These are phyloP conservation scores for Auriscalpium orientale DNA, from an alignment of 768 basidiomycete species.

Conservation along the genomic window DNA sequence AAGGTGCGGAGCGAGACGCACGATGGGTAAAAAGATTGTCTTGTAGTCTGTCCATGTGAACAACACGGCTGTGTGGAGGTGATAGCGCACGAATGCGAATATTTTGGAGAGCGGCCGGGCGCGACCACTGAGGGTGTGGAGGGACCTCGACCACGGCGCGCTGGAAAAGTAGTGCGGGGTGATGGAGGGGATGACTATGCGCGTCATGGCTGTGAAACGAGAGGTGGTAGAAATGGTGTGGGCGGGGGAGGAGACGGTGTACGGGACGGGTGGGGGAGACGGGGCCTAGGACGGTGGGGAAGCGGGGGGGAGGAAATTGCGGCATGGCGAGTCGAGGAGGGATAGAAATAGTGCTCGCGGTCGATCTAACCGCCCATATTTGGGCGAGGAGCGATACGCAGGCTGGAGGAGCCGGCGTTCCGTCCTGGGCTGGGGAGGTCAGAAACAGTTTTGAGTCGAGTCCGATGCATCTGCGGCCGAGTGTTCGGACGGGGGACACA, in stretches of 20 bases:
- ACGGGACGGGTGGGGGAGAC: background rate
- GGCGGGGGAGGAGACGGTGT: background rate
- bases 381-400: background rate
- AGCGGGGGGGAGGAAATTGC: background rate
- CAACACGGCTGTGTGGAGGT: slow-evolving; percentile 18
- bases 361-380: background rate
- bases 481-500: background rate
- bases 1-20: slow-evolving; percentile 1
- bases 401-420: background rate
- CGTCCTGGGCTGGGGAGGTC: background rate
- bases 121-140: slow-evolving; percentile 5
- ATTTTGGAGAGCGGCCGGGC: slow-evolving; percentile 1
- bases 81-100: background rate
- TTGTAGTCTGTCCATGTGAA: slow-evolving; percentile 25
- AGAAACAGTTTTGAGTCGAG: background rate
- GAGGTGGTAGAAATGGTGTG: background rate
- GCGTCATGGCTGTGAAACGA: slow-evolving; percentile 5
- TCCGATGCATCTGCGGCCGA: background rate
- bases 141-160: slow-evolving; percentile 8
- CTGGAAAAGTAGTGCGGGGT: slow-evolving; percentile 8
- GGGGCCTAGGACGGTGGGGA: background rate
- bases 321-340: background rate
- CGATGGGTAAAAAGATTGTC: slow-evolving; percentile 22
- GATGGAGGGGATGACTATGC: slow-evolving; percentile 10
- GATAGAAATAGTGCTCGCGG: background rate